Conservation (phyloP, 768 basidiomycete species). For the Auriscalpium orientale region DNA sequence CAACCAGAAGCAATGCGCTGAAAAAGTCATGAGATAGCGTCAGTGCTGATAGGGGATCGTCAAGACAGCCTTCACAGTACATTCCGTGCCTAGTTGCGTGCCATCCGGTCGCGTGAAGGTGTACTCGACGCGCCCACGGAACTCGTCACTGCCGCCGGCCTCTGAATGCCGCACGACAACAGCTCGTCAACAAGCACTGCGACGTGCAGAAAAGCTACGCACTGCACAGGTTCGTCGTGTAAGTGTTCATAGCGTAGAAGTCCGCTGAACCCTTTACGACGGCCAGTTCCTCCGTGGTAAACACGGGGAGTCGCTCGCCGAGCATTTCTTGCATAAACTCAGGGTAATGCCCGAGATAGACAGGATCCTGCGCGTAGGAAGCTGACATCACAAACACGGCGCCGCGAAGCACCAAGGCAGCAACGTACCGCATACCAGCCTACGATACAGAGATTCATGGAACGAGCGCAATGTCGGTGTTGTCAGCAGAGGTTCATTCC, state of each 20-base stretch:
- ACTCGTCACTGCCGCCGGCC: conserved; percentile 59
- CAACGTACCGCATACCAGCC: conserved; percentile 47
- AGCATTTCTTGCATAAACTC: conserved; percentile 52
- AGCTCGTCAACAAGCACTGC: neutral
- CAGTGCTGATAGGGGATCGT: neutral
- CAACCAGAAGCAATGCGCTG: conserved; percentile 58
- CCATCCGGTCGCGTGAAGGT: conserved; percentile 64
- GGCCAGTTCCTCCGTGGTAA: conserved; percentile 48
- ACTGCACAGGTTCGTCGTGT: conserved; percentile 54
- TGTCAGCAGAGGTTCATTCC: too few relatives aligned
- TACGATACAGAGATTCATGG: conserved; percentile 10
- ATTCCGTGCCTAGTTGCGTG: conserved; percentile 59
- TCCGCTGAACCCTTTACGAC: conserved; percentile 62
- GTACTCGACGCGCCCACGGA: conserved; percentile 59
- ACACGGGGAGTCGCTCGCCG: conserved; percentile 49
- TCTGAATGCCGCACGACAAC: conserved; percentile 24
- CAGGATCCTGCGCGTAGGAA: conserved; percentile 41
- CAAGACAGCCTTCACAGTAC: conserved; percentile 21
- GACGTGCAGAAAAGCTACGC: conserved; percentile 4
- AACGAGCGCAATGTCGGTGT: too few relatives aligned
- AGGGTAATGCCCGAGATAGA: conserved; percentile 72
- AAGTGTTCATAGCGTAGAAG: conserved; percentile 73
- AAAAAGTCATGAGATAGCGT: neutral
- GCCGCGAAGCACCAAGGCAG: neutral
- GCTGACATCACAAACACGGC: neutral